These are phyloP conservation scores for Hysterium pulicare DNA, from an alignment of 2,329 filamentous ascomycete species.

Conservation along the genomic window DNA sequence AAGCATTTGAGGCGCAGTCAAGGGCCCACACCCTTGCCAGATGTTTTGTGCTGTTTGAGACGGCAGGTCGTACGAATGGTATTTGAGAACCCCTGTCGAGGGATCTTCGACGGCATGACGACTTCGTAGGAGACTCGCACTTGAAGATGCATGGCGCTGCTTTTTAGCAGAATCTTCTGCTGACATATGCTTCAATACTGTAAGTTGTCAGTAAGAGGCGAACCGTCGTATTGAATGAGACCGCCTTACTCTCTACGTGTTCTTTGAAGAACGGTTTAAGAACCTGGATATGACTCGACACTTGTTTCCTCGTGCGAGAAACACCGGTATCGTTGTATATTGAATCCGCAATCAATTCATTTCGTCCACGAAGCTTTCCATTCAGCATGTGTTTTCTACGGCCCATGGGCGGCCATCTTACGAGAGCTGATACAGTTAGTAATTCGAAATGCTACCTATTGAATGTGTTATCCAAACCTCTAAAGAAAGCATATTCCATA, in stretches of 20 bases:
- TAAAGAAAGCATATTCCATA: constrained; percentile 48
- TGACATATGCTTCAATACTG: constrained; percentile 43
- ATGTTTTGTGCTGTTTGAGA: constrained; percentile 9
- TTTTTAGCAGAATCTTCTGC: constrained; percentile 29
- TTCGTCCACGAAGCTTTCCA: constrained; percentile 56
- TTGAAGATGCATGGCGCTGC: constrained; percentile 11
- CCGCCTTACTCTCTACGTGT: constrained; percentile 50
- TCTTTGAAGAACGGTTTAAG: constrained; percentile 55
- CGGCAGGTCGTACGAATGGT: constrained; percentile 21
- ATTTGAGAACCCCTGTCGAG: constrained; percentile 14
- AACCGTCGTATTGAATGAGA: constrained; percentile 6
- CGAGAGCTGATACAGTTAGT: constrained; percentile 35
- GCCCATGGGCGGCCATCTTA: constrained; percentile 58
- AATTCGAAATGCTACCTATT: constrained; percentile 1
- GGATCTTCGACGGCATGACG: constrained; percentile 13
- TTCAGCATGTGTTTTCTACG: constrained; percentile 49
- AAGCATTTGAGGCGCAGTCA: constrained; percentile 15
- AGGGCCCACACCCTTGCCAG: constrained; percentile 16
- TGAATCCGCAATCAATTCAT: constrained; percentile 59
- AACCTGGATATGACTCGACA: constrained; percentile 63
- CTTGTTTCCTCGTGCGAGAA: constrained; percentile 54
- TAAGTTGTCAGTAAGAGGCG: constrained; percentile 18
- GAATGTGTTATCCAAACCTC: constrained; percentile 33
- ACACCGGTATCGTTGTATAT: constrained; percentile 56
- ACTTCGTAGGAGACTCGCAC: constrained; percentile 20